Percentiles rank a stretch among this genome's conserved stretches.
Evolutionary conservation across 768 basidiomycete genomes (phyloP).

Genomic region (Russula foetens): DNA sequence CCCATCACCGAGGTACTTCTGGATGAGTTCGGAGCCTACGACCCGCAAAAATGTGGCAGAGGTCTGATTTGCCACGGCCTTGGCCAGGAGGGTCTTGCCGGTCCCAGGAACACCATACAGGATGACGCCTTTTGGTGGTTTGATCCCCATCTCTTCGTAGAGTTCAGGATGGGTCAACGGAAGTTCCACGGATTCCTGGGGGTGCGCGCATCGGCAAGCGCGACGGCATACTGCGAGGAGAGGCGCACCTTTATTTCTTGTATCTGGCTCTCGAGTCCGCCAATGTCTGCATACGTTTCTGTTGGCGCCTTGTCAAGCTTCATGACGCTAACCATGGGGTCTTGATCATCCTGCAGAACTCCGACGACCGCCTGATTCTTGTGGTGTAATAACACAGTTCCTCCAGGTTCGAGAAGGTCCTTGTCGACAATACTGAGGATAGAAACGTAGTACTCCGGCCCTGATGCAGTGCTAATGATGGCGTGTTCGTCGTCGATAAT

Average conservation of each 20-base stretch:
- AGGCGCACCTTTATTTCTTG: conserved; percentile 89
- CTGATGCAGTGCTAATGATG: conserved; percentile 92
- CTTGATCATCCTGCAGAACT: conserved; percentile 89
- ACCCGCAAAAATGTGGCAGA: conserved; percentile 97
- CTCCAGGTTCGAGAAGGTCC: conserved; percentile 92
- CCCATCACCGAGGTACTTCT: conserved; percentile 98
- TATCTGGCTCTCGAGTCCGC: conserved; percentile 93
- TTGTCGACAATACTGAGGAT: conserved; percentile 99
- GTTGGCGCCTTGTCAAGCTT: conserved; percentile 98
- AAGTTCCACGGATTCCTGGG: conserved; percentile 92
- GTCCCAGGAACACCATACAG: conserved; percentile 98
- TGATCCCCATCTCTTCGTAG: conserved; percentile 99
- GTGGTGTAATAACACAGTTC: conserved; percentile 91
- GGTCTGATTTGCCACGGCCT: conserved; percentile 97
- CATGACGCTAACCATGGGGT: conserved; percentile 97
- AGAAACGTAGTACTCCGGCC: conserved; percentile 94
- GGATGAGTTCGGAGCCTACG: conserved; percentile 95
- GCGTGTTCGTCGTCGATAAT: conserved; percentile 98
- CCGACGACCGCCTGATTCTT: conserved; percentile 94
- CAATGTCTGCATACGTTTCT: conserved; percentile 97
- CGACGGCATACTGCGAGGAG: not conserved
- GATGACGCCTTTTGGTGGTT: conserved; percentile 99
- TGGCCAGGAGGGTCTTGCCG: conserved; percentile 95
- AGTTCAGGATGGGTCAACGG: conserved; percentile 96
- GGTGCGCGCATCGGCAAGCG: not conserved